These are phyloP conservation scores for Pseudocercospora musae DNA, from an alignment of 2,329 filamentous ascomycete genomes.

Conservation along the genomic window DNA sequence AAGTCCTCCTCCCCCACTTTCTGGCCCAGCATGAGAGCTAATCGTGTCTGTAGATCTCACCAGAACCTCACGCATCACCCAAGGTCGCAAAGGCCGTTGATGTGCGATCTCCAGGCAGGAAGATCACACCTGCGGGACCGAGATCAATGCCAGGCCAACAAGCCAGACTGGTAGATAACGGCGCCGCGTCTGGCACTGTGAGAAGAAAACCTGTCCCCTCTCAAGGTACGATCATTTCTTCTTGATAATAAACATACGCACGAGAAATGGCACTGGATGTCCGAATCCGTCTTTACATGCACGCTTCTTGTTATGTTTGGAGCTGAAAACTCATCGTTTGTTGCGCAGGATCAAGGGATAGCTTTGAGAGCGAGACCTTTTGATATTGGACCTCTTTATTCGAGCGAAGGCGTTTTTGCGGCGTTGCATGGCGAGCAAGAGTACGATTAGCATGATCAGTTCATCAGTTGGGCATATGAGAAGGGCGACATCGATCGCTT, in stretches of 20 bases:
- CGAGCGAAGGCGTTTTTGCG: slow-evolving; percentile 1
- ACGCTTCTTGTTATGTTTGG: not conserved
- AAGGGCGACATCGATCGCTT: not conserved
- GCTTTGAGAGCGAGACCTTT: slow-evolving; percentile 25
- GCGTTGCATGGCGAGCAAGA: not conserved
- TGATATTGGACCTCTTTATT: slow-evolving; percentile 1
- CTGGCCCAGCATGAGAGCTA: not conserved
- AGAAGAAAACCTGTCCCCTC: slow-evolving; percentile 31
- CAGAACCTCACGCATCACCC: slow-evolving; percentile 24
- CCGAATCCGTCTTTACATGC: not conserved
- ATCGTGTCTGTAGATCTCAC: slow-evolving; percentile 24
- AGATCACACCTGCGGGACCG: slow-evolving; percentile 44
- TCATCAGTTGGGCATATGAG: not conserved
- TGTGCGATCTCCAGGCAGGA: slow-evolving; percentile 38
- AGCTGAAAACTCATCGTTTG: not conserved
- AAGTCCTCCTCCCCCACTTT: not conserved
- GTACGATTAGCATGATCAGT: not conserved
- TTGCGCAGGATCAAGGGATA: slow-evolving; percentile 19
- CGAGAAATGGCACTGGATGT: not conserved
- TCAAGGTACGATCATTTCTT: slow-evolving; percentile 20
- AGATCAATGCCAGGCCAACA: slow-evolving; percentile 43
- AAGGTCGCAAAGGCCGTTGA: slow-evolving; percentile 27
- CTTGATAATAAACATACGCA: not conserved
- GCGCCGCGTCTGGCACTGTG: slow-evolving; percentile 21
- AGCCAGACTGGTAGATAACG: slow-evolving; percentile 9